Base-by-base conservation (phyloP, 1,284 basidiomycete species). In the Ustilago lituana region DNA sequence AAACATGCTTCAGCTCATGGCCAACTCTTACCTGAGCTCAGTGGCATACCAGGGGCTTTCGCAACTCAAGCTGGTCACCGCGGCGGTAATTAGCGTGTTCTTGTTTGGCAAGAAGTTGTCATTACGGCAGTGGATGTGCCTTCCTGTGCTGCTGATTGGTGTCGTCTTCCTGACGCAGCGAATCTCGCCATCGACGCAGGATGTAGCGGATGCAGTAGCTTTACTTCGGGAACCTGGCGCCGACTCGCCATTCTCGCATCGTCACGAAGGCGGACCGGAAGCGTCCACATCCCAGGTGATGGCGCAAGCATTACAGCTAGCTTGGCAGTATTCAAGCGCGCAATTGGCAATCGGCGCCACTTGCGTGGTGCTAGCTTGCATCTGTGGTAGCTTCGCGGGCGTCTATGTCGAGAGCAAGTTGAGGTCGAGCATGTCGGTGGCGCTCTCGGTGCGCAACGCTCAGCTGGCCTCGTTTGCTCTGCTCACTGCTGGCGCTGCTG, bases 41-140 rank as follows among this genome's bases (percentile, higher is more conserved):
- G 59, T 68, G 5, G 59, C 58, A 2, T 68, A 68, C 27, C 65
- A 68, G 31, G 65, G 45, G 0, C 40, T 68, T 4, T 68, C 65
- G 26, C 65, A 68, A 19, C 65, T 68, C 39, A 68, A 68, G 36
- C 59, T 68, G 17, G 44, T 68, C 6, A 68, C 65, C 10, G 65
- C 65, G 6, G 65, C 65, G 1, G 10, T 68, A 19, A 58, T 68
- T 38, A 62, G 65, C 29, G 58, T 61, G 23, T 47, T 37, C 15
- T 10, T 68, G 5, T 62, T 62, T 15, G 53, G 54, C 11, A 61
- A 46, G 38, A 36, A 45, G 27, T 50, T 68, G n/a, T 53, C 45
- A 15, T 7, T 11, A 9, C 44, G 54, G 12, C 65, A 68, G 19
- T 68, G 65, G 65, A 12, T 52, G 19, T 68, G 54, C 22, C 31